Percentiles rank a stretch among this genome's conserved stretches.
Evolutionary conservation across 2,329 filamentous ascomycete genomes (phyloP).

Genomic region (Acrodontium crateriforme): DNA sequence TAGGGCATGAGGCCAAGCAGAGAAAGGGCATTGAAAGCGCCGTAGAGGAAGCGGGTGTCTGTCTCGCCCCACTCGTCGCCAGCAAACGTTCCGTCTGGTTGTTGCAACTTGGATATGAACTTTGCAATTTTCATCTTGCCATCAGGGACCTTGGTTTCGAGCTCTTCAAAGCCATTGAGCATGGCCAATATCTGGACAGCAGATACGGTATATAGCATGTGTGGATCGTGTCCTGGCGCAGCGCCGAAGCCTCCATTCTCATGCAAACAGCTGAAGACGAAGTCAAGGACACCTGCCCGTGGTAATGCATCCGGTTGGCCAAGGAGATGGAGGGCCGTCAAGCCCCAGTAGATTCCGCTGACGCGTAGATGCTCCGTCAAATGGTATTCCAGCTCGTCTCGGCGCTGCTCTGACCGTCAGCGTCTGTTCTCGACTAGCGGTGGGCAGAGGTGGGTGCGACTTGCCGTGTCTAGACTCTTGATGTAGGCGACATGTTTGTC

Average conservation of each 20-base stretch:
- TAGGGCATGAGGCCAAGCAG: slow-evolving; percentile 56
- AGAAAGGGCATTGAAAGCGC: slow-evolving; percentile 77
- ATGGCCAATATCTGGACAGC: slow-evolving; percentile 86
- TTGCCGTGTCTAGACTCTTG: slow-evolving; percentile 74
- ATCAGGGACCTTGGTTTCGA: slow-evolving; percentile 54
- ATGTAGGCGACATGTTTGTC: slow-evolving; percentile 81
- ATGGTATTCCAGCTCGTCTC: slow-evolving; percentile 95
- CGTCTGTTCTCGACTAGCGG: slow-evolving; percentile 23
- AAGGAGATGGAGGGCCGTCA: slow-evolving; percentile 77
- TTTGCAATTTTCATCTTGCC: slow-evolving; percentile 61
- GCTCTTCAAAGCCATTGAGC: slow-evolving; percentile 68
- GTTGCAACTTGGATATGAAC: slow-evolving; percentile 74
- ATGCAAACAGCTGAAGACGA: slow-evolving; percentile 89
- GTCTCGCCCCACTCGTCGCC: slow-evolving; percentile 95
- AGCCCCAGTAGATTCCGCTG: slow-evolving; percentile 92
- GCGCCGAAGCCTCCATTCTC: slow-evolving; percentile 84
- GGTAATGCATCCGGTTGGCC: slow-evolving; percentile 69
- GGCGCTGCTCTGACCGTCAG: slow-evolving; percentile 42
- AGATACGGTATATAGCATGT: slow-evolving; percentile 92
- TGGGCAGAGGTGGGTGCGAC: slow-evolving; percentile 12
- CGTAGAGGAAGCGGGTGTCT: slow-evolving; percentile 89
- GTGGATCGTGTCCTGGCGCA: slow-evolving; percentile 84
- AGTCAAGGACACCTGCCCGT: slow-evolving; percentile 68
- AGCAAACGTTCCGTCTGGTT: slow-evolving; percentile 69
- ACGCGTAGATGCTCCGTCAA: slow-evolving; percentile 91